Base-by-base conservation (phyloP, 2,329 filamentous ascomycete species). In the Xylaria sp. region DNA sequence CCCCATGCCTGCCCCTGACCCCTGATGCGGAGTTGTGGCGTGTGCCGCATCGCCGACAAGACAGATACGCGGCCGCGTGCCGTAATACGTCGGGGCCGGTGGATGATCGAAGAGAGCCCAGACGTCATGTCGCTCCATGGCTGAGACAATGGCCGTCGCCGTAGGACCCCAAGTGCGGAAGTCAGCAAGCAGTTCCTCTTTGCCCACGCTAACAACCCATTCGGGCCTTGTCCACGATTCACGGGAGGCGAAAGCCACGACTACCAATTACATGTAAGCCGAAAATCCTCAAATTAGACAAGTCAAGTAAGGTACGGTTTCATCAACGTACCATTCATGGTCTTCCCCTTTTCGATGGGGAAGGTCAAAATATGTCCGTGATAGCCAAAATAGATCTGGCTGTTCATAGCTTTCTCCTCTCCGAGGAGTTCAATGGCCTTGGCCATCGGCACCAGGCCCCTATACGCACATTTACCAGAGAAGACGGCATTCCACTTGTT, bases 41-140 rank as follows among this genome's bases (percentile, higher is more conserved):
- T 89, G 87, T 0, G 87, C 87, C 0, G 87, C 86, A 69, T 90
- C 87, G 14, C 87, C 87, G 0, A 86, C 73, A 2, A 89, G 77
- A 38, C 78, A 80, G 23, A 83, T 68, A 0, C 80, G 75, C 9
- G 68, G 69, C 7, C 51, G 45, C 7, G 58, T 52, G 7, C 77
- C 78, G 23, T 77, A 76, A 67, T 76, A 78, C 45, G 79, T 84
- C 11, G 70, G 70, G 1, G 77, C 76, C 0, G 82, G 72, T 0
- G 79, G 80, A 43, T 79, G 68, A n/a, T 80, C 74, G 33, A 76
- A 78, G 0, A 82, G 73, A 49, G 82, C 80, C 65, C 82, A 83
- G 33, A 83, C 76, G 1, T 78, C 81, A 72, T 75, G 88, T 71
- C 79, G 65, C 50, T 71, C 68, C 68, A 73, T 72, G 0, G 65